Conservation (phyloP, 2,329 filamentous ascomycete species). For the Lecanicillium sp. region DNA sequence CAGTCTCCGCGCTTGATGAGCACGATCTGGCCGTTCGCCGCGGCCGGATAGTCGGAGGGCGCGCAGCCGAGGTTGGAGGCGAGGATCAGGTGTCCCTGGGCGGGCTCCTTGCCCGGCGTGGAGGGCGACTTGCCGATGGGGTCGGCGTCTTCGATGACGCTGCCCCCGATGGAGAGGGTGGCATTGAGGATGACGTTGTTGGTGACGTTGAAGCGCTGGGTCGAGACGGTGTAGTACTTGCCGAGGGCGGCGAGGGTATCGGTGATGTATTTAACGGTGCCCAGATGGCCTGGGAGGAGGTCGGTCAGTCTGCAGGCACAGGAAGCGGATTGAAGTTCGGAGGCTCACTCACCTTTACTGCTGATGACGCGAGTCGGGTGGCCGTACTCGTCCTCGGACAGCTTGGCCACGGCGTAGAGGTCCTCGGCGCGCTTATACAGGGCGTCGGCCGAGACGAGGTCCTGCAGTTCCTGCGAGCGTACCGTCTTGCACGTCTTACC, state of each 20-base stretch:
- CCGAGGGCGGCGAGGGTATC: conserved; percentile 47
- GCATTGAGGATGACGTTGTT: conserved; percentile 55
- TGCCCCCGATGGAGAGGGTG: conserved; percentile 49
- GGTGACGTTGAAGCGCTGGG: conserved; percentile 58
- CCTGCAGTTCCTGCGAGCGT: conserved; percentile 50
- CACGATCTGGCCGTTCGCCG: conserved; percentile 58
- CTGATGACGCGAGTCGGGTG: conserved; percentile 68
- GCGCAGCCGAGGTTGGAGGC: conserved; percentile 59
- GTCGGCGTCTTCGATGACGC: conserved; percentile 42
- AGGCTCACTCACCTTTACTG: conserved; percentile 56
- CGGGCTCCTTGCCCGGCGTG: conserved; percentile 52
- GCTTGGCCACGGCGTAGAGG: conserved; percentile 57
- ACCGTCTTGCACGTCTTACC: conserved; percentile 27
- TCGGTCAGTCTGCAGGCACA: neutral
- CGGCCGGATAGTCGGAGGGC: conserved; percentile 54
- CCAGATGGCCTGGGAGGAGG: conserved; percentile 48
- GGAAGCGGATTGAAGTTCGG: too few relatives aligned
- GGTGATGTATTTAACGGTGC: conserved; percentile 58
- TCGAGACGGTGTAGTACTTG: conserved; percentile 56
- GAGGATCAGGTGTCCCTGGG: conserved; percentile 54
- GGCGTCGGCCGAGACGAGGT: conserved; percentile 47
- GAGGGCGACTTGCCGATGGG: conserved; percentile 64
- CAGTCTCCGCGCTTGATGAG: conserved; percentile 66
- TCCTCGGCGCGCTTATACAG: conserved; percentile 54
- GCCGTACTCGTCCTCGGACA: conserved; percentile 53